Evolutionary conservation across 2,329 filamentous ascomycete species (phyloP).

Genomic region (Chrysoporthe deuterocubensis): DNA sequence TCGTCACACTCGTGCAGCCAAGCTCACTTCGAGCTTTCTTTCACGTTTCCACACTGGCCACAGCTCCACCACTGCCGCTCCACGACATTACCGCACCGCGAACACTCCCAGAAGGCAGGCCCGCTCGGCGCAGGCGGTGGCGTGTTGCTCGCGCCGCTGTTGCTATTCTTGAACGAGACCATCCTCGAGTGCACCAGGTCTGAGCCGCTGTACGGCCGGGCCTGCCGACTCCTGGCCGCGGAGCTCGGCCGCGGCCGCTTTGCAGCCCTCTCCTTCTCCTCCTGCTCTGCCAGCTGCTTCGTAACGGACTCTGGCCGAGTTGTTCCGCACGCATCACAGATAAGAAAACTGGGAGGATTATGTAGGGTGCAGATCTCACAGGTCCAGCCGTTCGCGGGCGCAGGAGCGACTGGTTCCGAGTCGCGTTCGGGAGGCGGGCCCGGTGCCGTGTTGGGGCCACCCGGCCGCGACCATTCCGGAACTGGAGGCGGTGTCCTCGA

Average conservation of each 20-base stretch:
- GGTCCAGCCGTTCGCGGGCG: slow-evolving; percentile 47
- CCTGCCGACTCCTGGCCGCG: slow-evolving; percentile 1
- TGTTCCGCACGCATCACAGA: slow-evolving; percentile 60
- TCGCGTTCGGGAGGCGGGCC: background rate
- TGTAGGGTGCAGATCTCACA: slow-evolving; percentile 61
- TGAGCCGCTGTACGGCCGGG: slow-evolving; percentile 7
- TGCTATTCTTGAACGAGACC: slow-evolving; percentile 29
- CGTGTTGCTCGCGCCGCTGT: slow-evolving; percentile 22
- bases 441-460: background rate
- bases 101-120: slow-evolving; percentile 54
- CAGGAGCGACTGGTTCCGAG: slow-evolving; percentile 5
- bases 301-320: slow-evolving; percentile 43
- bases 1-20: background rate
- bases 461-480: slow-evolving; percentile 25
- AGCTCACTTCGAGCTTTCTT: slow-evolving; percentile 46
- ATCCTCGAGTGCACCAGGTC: slow-evolving; percentile 27
- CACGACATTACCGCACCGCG: slow-evolving; percentile 55
- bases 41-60: slow-evolving; percentile 57
- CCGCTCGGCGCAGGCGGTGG: slow-evolving; percentile 30
- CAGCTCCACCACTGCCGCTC: slow-evolving; percentile 63
- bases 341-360: slow-evolving; percentile 55
- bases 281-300: slow-evolving; percentile 22
- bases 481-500: slow-evolving; percentile 31
- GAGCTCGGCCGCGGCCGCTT: slow-evolving; percentile 15
- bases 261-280: slow-evolving; percentile 27